A percentile compares a stretch with the other conserved stretches of the same genome.
These are phyloP conservation scores for Micromonas pusilla DNA, from an alignment of 139 green algal species.

Conservation along the genomic window DNA sequence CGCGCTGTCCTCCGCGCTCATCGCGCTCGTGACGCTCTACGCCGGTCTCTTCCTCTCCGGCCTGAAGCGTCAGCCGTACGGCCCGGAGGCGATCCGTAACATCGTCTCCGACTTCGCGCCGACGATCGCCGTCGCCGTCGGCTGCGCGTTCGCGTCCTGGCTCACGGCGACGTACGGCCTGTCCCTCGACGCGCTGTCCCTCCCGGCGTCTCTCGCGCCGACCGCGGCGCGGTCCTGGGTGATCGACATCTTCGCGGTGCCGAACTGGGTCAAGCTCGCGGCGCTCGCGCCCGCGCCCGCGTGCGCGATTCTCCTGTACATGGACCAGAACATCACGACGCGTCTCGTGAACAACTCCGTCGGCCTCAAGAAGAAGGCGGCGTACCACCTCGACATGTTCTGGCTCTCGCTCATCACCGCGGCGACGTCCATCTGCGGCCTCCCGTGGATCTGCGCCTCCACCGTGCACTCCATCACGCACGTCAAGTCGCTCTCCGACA, in stretches of 20 bases:
- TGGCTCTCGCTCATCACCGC: slow-evolving; percentile 14
- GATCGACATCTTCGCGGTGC: slow-evolving; percentile 15
- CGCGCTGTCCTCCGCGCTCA: not conserved
- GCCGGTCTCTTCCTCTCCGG: not conserved
- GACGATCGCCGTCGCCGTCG: slow-evolving; percentile 25
- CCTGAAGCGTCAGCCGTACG: not conserved
- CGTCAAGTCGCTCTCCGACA: not conserved
- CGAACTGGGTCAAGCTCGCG: slow-evolving; percentile 20
- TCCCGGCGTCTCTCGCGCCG: not conserved
- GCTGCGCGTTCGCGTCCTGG: not conserved
- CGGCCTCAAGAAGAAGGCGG: slow-evolving; percentile 26
- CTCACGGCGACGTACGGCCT: not conserved
- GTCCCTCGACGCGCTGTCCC: not conserved
- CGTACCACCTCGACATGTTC: slow-evolving; percentile 33
- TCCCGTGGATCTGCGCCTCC: slow-evolving; percentile 25
- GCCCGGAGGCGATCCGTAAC: slow-evolving; percentile 16
- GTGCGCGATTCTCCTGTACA: slow-evolving; percentile 29
- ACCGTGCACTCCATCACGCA: slow-evolving; percentile 31
- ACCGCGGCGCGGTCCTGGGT: slow-evolving; percentile 28
- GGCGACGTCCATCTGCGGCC: slow-evolving; percentile 20
- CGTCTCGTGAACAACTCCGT: slow-evolving; percentile 26
- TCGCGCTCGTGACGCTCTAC: not conserved
- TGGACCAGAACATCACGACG: slow-evolving; percentile 35
- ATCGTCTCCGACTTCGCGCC: slow-evolving; percentile 28
- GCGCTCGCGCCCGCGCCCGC: slow-evolving; percentile 22